Conservation (phyloP, 2,329 filamentous ascomycete genomes). For the Elsinoe fawcettii region DNA sequence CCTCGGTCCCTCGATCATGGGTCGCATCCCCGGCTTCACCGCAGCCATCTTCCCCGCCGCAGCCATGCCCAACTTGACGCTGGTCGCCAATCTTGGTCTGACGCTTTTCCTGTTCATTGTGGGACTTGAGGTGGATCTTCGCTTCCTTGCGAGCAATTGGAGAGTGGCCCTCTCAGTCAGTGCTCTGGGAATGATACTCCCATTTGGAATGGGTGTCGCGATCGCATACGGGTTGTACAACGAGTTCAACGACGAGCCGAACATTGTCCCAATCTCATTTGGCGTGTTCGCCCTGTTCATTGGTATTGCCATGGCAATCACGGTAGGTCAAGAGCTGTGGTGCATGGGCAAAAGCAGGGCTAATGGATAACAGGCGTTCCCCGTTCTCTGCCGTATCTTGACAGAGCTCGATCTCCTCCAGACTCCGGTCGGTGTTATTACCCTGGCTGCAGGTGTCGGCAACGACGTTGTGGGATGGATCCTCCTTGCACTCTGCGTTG, state of each 20-base stretch:
- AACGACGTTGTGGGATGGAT: conserved; percentile 93
- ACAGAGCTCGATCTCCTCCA: conserved; percentile 80
- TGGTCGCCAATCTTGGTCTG: conserved; percentile 76
- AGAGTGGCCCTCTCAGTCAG: conserved; percentile 69
- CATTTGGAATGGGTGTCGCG: conserved; percentile 72
- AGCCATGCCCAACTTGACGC: conserved; percentile 66
- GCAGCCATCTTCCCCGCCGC: conserved; percentile 65
- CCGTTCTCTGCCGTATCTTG: conserved; percentile 86
- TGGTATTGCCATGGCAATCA: conserved; percentile 88
- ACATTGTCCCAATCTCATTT: conserved; percentile 52
- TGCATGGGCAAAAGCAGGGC: not conserved
- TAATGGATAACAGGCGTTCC: conserved; percentile 51
- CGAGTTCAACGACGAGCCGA: conserved; percentile 55
- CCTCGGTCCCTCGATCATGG: conserved; percentile 80
- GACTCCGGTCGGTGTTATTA: conserved; percentile 79
- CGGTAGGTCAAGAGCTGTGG: conserved; percentile 42
- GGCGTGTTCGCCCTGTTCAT: conserved; percentile 68
- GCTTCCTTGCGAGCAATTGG: conserved; percentile 73
- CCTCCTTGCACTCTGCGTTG: conserved; percentile 83
- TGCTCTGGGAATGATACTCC: conserved; percentile 68
- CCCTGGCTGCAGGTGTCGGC: conserved; percentile 81
- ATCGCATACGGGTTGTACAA: conserved; percentile 76
- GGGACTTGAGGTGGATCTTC: conserved; percentile 76
- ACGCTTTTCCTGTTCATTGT: conserved; percentile 83
- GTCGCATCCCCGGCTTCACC: conserved; percentile 72